Percentiles rank a stretch among this genome's conserved stretches.
Evolutionary conservation across 345 rosid genomes (phyloP).

Genomic region (Acer campestre): DNA sequence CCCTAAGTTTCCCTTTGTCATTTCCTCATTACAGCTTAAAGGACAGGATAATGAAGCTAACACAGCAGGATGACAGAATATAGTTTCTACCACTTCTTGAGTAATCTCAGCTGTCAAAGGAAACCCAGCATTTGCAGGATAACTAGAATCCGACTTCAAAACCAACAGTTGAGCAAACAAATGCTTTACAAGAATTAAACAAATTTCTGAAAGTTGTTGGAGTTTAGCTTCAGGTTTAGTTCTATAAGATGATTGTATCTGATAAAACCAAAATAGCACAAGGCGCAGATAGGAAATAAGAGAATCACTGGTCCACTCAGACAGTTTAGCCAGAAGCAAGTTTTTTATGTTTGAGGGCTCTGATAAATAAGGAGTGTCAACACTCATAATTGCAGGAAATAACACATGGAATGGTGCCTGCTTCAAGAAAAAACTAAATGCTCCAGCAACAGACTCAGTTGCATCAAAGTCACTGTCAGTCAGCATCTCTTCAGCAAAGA

Average conservation of each 20-base stretch:
- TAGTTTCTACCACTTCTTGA: conserved; percentile 54
- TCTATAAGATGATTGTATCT: conserved; percentile 47
- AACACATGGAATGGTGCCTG: conserved; percentile 68
- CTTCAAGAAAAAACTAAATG: conserved; percentile 63
- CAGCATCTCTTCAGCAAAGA: conserved; percentile 39
- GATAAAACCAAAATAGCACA: conserved; percentile 70
- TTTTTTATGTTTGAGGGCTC: conserved; percentile 46
- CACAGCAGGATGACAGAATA: conserved; percentile 70
- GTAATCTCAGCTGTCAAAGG: conserved; percentile 34
- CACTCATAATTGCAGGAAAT: conserved; percentile 49
- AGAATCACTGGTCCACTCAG: conserved; percentile 40
- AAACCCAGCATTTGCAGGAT: conserved; percentile 21
- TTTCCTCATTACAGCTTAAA: conserved; percentile 42
- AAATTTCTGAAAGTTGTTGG: conserved; percentile 55
- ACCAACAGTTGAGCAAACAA: conserved; percentile 49
- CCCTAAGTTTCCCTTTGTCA: conserved; percentile 28
- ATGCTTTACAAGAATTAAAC: conserved; percentile 57
- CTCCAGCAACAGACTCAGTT: conserved; percentile 42
- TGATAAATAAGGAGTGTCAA: conserved; percentile 30
- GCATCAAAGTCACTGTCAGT: conserved; percentile 33
- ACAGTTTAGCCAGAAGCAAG: conserved; percentile 65
- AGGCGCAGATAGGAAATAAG: conserved; percentile 51
- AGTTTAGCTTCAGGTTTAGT: conserved; percentile 45
- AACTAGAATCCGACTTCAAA: conserved; percentile 34
- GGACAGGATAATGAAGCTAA: conserved; percentile 49